Evolutionary conservation across 371 early-diverging fungal species (phyloP).

Genomic region (Umbelopsis sp.): DNA sequence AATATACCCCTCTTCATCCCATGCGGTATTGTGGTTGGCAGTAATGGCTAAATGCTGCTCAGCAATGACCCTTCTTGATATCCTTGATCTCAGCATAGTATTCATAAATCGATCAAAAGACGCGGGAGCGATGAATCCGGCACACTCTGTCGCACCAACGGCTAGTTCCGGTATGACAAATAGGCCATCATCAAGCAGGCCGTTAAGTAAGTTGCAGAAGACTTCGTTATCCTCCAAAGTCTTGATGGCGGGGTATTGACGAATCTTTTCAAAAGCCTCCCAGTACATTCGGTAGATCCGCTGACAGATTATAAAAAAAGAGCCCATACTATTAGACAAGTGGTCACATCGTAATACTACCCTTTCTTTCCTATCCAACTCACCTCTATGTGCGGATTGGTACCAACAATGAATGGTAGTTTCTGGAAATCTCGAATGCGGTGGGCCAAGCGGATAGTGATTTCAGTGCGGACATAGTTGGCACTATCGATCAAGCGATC

Average conservation of each 20-base stretch:
- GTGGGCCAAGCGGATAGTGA: slow-evolving; percentile 87
- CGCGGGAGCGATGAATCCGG: slow-evolving; percentile 45
- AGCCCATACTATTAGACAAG: background rate
- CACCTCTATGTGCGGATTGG: slow-evolving; percentile 72
- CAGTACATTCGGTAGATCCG: slow-evolving; percentile 79
- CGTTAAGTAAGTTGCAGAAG: slow-evolving; percentile 69
- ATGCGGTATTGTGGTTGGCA: slow-evolving; percentile 55
- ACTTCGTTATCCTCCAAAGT: slow-evolving; percentile 71
- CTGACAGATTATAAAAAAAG: slow-evolving; percentile 16
- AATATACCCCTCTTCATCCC: slow-evolving; percentile 56
- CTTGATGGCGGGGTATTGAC: slow-evolving; percentile 61
- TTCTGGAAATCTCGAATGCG: slow-evolving; percentile 81
- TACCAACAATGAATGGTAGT: slow-evolving; percentile 83
- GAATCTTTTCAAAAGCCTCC: slow-evolving; percentile 80
- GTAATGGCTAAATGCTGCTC: slow-evolving; percentile 92
- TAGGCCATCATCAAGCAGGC: slow-evolving; percentile 68
- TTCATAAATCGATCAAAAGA: slow-evolving; percentile 87
- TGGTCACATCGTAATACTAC: background rate
- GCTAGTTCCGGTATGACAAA: slow-evolving; percentile 83
- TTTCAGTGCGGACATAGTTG: slow-evolving; percentile 82
- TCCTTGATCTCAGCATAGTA: slow-evolving; percentile 87
- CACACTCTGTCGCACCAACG: slow-evolving; percentile 77
- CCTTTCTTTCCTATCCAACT: background rate
- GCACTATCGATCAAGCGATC: slow-evolving; percentile 77
- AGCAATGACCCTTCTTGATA: slow-evolving; percentile 89